Conservation (phyloP, 208 protist genomes). For the Naegleria fowleri region DNA sequence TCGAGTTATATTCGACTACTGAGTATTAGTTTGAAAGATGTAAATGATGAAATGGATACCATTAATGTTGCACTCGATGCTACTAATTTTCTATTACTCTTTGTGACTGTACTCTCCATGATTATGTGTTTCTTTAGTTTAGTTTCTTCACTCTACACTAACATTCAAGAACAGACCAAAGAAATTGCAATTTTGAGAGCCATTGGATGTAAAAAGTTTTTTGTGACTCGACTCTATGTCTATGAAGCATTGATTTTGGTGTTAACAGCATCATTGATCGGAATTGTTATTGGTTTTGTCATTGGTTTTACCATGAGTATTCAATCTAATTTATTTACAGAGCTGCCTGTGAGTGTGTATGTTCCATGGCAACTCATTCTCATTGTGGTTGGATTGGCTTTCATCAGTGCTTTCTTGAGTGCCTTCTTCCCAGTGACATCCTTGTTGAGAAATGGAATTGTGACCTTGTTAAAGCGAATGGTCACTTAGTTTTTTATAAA, state of each 20-base stretch:
- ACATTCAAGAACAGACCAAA: conserved; percentile 83
- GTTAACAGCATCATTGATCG: conserved; percentile 70
- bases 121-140: conserved; percentile 89
- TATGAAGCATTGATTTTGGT: conserved; percentile 90
- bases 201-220: conserved; percentile 66
- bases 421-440: not conserved
- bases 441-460: not conserved
- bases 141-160: conserved; percentile 75
- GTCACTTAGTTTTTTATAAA: no score
- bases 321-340: conserved; percentile 77
- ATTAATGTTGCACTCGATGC: conserved; percentile 50
- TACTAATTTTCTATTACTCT: conserved; percentile 76
- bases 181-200: conserved; percentile 86
- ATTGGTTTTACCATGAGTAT: conserved; percentile 79
- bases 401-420: not conserved
- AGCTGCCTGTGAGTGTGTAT: conserved; percentile 72
- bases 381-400: not conserved
- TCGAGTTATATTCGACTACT: not conserved
- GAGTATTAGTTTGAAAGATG: not conserved
- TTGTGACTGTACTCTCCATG: conserved; percentile 74
- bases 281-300: conserved; percentile 73
- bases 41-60: not conserved
- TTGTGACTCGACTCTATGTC: conserved; percentile 77
- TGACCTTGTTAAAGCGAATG: not conserved
- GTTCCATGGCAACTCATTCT: conserved; percentile 67